These are phyloP conservation scores for Gilbertella persicaria DNA, from an alignment of 371 early-diverging fungal species.

Conservation along the genomic window DNA sequence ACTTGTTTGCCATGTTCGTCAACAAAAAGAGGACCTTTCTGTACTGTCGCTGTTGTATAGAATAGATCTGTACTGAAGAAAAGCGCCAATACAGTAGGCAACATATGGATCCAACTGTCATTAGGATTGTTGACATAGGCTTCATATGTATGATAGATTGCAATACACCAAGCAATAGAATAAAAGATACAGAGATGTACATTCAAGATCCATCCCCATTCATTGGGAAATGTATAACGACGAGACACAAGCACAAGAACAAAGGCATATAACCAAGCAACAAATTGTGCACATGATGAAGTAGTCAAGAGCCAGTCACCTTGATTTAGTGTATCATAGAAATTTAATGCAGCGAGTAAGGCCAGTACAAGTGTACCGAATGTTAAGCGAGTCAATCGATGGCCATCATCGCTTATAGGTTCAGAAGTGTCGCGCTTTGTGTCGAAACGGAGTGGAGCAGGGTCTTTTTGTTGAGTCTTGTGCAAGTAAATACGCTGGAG, in stretches of 20 bases:
- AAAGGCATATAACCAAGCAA: slow-evolving; percentile 30
- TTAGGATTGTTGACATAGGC: slow-evolving; percentile 1
- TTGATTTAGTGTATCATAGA: slow-evolving; percentile 6
- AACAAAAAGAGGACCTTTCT: slow-evolving; percentile 36
- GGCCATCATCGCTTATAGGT: slow-evolving; percentile 13
- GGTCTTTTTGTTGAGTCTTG: slow-evolving; percentile 15
- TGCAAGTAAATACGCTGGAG: slow-evolving; percentile 26
- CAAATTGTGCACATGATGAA: slow-evolving; percentile 9
- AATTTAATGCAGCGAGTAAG: slow-evolving; percentile 6
- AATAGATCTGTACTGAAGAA: slow-evolving; percentile 31
- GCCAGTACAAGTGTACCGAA: slow-evolving; percentile 17
- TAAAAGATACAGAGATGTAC: slow-evolving; percentile 41
- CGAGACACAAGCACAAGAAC: slow-evolving; percentile 26
- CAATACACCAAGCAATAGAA: slow-evolving; percentile 11
- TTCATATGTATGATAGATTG: slow-evolving; percentile 17
- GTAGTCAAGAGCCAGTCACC: slow-evolving; percentile 7
- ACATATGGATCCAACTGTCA: slow-evolving; percentile 5
- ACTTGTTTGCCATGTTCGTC: slow-evolving; percentile 36
- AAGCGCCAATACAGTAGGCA: slow-evolving; percentile 17
- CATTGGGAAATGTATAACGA: slow-evolving; percentile 23
- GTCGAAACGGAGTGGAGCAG: slow-evolving; percentile 17
- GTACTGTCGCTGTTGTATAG: slow-evolving; percentile 27
- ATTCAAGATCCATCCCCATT: slow-evolving; percentile 41
- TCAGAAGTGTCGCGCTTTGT: slow-evolving; percentile 12
- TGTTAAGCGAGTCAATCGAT: slow-evolving; percentile 11